Evolutionary conservation across 2,329 filamentous ascomycete genomes (phyloP).

Genomic region (Neonectria neomacrospora): DNA sequence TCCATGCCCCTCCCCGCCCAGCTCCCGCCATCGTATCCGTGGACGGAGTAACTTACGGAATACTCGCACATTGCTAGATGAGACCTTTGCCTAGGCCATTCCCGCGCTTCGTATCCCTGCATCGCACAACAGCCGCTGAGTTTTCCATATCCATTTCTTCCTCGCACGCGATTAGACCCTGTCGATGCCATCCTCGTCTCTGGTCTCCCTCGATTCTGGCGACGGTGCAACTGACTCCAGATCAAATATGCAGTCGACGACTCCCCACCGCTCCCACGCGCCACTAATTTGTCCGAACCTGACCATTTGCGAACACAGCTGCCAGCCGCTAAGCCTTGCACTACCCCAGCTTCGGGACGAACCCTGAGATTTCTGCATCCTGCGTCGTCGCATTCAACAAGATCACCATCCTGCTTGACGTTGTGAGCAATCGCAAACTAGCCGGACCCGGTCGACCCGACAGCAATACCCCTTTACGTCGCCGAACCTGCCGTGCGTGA

Average conservation of each 20-base stretch:
- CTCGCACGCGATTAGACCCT: constrained; percentile 16
- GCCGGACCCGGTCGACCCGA: constrained; percentile 6
- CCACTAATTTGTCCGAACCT: constrained; percentile 28
- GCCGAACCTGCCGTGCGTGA: neutral
- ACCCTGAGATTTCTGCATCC: constrained; percentile 30
- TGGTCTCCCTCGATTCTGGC: constrained; percentile 19
- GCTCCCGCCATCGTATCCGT: constrained; percentile 2
- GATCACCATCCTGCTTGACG: constrained; percentile 20
- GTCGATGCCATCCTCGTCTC: constrained; percentile 19
- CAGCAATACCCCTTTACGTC: constrained; percentile 3
- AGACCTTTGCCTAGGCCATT: constrained; percentile 10
- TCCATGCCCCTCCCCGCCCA: constrained; percentile 2
- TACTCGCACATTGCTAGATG: neutral
- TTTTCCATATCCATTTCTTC: constrained; percentile 4
- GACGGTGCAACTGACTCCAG: constrained; percentile 31
- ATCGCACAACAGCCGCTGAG: constrained; percentile 21
- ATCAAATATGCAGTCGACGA: constrained; percentile 34
- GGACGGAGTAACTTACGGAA: neutral
- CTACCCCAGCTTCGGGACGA: constrained; percentile 24
- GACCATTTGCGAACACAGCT: constrained; percentile 23
- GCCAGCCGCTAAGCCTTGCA: constrained; percentile 32
- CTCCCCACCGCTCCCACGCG: constrained; percentile 31
- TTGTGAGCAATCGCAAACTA: constrained; percentile 17
- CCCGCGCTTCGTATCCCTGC: constrained; percentile 18
- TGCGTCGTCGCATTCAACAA: constrained; percentile 28